These are phyloP conservation scores for Boeremia lycopersici DNA, from an alignment of 2,329 filamentous ascomycete genomes.

Conservation along the genomic window DNA sequence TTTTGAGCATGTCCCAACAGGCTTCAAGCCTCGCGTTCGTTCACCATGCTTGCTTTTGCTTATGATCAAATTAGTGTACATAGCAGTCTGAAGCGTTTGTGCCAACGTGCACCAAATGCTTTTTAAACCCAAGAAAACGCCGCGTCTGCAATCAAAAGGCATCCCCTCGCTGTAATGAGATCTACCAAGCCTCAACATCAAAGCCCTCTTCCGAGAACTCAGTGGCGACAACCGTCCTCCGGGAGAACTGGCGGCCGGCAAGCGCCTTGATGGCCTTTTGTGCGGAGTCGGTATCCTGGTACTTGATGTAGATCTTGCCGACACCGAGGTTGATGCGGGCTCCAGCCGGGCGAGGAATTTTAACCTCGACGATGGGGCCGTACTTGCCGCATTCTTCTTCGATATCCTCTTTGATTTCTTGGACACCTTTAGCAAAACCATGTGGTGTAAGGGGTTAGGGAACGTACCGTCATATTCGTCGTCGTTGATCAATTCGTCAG, in stretches of 20 bases:
- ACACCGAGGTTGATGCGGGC: slow-evolving; percentile 86
- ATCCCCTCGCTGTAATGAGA: not conserved
- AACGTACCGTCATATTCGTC: slow-evolving; percentile 90
- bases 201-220: slow-evolving; percentile 99
- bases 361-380: slow-evolving; percentile 82
- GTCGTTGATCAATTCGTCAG: slow-evolving; percentile 89
- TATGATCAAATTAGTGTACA: slow-evolving; percentile 19
- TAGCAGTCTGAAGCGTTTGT: slow-evolving; percentile 7
- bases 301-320: slow-evolving; percentile 98
- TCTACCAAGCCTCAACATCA: slow-evolving; percentile 85
- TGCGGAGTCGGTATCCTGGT: slow-evolving; percentile 76
- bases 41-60: slow-evolving; percentile 15
- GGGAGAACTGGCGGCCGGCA: slow-evolving; percentile 93
- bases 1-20: not conserved
- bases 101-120: slow-evolving; percentile 5
- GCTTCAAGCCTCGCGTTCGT: not conserved
- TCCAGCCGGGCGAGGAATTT: slow-evolving; percentile 85
- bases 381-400: slow-evolving; percentile 92
- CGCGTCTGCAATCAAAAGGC: not conserved
- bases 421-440: slow-evolving; percentile 4
- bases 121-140: slow-evolving; percentile 2
- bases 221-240: slow-evolving; percentile 93
- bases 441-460: not conserved
- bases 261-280: slow-evolving; percentile 86
- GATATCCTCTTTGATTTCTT: slow-evolving; percentile 97